These are phyloP conservation scores for Cucumis cinereus DNA, from an alignment of 306 rosid species.

Conservation along the genomic window DNA sequence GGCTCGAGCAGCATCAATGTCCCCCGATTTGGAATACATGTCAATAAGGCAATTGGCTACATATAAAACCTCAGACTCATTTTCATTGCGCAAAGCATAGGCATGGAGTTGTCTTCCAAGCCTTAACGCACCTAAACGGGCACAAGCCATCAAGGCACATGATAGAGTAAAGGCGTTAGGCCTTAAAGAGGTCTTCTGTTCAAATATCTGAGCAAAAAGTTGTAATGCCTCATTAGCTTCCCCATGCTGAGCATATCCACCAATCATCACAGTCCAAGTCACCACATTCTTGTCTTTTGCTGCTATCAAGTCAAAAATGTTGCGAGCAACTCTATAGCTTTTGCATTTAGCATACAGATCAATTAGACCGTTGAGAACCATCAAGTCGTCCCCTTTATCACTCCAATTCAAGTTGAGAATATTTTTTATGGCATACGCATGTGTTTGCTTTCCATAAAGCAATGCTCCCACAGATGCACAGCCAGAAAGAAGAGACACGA, in stretches of 20 bases:
- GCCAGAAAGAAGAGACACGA: conserved; percentile 70
- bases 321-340: conserved; percentile 29
- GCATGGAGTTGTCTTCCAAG: conserved; percentile 61
- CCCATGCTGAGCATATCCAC: conserved; percentile 83
- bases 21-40: conserved; percentile 86
- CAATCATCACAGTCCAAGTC: conserved; percentile 84
- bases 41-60: conserved; percentile 75
- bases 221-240: conserved; percentile 68
- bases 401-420: conserved; percentile 26
- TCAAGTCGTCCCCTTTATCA: conserved; percentile 34
- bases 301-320: conserved; percentile 42
- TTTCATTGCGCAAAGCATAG: conserved; percentile 37
- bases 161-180: conserved; percentile 78
- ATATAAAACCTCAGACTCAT: conserved; percentile 29
- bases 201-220: conserved; percentile 60
- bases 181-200: conserved; percentile 21
- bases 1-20: conserved; percentile 48
- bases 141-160: conserved; percentile 82
- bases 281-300: conserved; percentile 50
- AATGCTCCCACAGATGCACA: conserved; percentile 67
- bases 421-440: conserved; percentile 54
- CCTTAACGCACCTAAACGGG: conserved; percentile 60
- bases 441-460: conserved; percentile 59
- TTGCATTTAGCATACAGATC: conserved; percentile 85
- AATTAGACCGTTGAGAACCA: conserved; percentile 70